Evolutionary conservation across 2,329 filamentous ascomycete species (phyloP).

Genomic region (Annulohypoxylon truncatum): DNA sequence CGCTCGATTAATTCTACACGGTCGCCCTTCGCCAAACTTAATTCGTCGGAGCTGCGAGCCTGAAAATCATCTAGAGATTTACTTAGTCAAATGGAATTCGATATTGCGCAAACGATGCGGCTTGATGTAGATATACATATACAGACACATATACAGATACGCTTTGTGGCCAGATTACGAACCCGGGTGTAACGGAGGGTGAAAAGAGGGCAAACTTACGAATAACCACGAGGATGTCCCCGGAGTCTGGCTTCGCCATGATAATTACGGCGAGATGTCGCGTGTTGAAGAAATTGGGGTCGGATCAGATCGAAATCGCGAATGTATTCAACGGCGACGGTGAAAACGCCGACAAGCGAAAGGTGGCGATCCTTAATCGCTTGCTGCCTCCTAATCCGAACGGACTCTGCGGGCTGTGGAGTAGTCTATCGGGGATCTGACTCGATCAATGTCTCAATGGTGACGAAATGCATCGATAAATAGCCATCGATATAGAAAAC

Average conservation of each 20-base stretch:
- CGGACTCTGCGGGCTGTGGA: conserved; percentile 30
- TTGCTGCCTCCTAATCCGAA: conserved; percentile 35
- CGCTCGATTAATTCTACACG: conserved; percentile 85
- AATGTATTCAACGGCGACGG: conserved; percentile 23
- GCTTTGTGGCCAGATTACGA: conserved; percentile 11
- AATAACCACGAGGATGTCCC: conserved; percentile 76
- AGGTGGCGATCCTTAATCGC: conserved; percentile 27
- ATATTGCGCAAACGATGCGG: conserved; percentile 20
- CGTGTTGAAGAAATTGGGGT: conserved; percentile 5
- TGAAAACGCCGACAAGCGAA: conserved; percentile 16
- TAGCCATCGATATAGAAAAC: conserved; percentile 12
- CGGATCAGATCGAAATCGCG: conserved; percentile 21
- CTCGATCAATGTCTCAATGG: conserved; percentile 44
- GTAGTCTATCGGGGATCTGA: conserved; percentile 43
- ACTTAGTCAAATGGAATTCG: conserved; percentile 20
- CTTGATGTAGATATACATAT: conserved; percentile 1
- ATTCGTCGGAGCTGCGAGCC: conserved; percentile 91
- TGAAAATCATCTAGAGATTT: conserved; percentile 72
- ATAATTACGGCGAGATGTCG: conserved; percentile 33
- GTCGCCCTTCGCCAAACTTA: conserved; percentile 87
- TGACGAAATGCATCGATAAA: conserved; percentile 42
- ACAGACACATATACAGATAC: background rate
- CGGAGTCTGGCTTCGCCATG: conserved; percentile 69
- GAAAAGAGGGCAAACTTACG: conserved; percentile 65
- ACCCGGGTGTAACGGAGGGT: conserved; percentile 17